Conservation (phyloP, 371 early-diverging fungal species). For the Apophysomyces elegans region DNA sequence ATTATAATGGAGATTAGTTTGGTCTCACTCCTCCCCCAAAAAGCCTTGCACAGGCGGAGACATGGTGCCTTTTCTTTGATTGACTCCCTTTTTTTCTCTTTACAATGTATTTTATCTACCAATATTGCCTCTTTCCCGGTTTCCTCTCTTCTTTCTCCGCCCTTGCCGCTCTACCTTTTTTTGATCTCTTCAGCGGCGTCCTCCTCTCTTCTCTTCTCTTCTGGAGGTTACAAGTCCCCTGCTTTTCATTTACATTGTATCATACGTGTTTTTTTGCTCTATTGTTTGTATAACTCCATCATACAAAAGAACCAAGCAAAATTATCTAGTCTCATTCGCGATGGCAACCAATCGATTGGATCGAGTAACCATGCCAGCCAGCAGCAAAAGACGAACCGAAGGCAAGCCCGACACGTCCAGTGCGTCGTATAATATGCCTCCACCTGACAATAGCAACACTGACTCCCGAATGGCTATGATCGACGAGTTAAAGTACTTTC, state of each 20-base stretch:
- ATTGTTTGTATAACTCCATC: conserved; percentile 14
- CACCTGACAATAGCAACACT: conserved; percentile 32
- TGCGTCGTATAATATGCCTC: conserved; percentile 18
- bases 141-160: conserved; percentile 20
- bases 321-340: conserved; percentile 1
- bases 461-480: conserved; percentile 43
- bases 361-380: conserved; percentile 11
- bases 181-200: conserved; percentile 13
- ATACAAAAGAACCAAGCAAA: conserved; percentile 21
- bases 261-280: conserved; percentile 14
- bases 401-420: conserved; percentile 10
- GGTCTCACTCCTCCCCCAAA: conserved; percentile 9
- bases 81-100: conserved; percentile 10
- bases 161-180: conserved; percentile 13
- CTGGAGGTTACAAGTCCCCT: conserved; percentile 13
- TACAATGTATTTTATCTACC: conserved; percentile 1
- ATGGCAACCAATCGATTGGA: conserved; percentile 20
- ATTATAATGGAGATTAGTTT: neutral
- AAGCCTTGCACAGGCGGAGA: neutral
- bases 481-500: conserved; percentile 61
- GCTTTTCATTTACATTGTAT: conserved; percentile 10
- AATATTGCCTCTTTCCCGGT: conserved; percentile 4
- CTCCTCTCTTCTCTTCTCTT: conserved; percentile 18
- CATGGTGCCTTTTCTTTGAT: neutral
- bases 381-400: conserved; percentile 4